Percentiles rank a stretch among this genome's conserved stretches.
Conservation (phyloP, 306 rosid species). For the Boehmeria nivea region DNA sequence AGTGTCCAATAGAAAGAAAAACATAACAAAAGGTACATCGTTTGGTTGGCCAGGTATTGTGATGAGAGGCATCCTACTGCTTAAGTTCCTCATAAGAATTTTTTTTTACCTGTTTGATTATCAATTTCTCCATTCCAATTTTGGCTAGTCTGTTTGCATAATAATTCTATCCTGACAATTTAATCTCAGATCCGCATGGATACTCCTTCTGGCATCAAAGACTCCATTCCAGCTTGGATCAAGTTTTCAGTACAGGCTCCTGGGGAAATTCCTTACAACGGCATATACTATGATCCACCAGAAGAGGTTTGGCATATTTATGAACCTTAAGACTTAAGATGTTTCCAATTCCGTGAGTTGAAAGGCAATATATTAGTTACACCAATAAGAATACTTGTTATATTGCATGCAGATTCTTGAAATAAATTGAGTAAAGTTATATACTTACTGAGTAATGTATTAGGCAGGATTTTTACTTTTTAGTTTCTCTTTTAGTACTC, state of each 20-base stretch:
- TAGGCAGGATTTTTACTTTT: too few relatives aligned
- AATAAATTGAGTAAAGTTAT: slow-evolving; percentile 1
- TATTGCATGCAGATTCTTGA: too few relatives aligned
- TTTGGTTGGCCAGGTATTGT: too few relatives aligned
- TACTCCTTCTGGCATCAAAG: slow-evolving; percentile 93
- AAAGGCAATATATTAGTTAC: too few relatives aligned
- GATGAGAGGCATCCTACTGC: too few relatives aligned
- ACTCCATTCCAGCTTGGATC: slow-evolving; percentile 97
- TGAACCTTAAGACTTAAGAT: too few relatives aligned
- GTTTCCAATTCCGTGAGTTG: too few relatives aligned
- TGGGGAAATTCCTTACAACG: slow-evolving; percentile 82
- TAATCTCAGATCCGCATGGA: slow-evolving; percentile 78
- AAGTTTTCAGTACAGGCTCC: slow-evolving; percentile 95
- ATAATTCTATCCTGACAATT: neutral
- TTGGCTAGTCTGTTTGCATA: neutral
- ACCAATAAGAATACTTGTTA: too few relatives aligned
- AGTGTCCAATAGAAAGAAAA: too few relatives aligned
- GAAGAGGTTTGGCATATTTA: slow-evolving; percentile 61
- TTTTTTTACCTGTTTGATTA: neutral
- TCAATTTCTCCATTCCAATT: neutral
- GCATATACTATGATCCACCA: slow-evolving; percentile 95
- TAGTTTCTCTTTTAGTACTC: too few relatives aligned
- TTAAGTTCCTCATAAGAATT: too few relatives aligned
- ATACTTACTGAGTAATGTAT: slow-evolving; percentile 1
- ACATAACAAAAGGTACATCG: too few relatives aligned